These are phyloP conservation scores for Lyophyllum atratum DNA, from an alignment of 768 basidiomycete species.

Conservation along the genomic window DNA sequence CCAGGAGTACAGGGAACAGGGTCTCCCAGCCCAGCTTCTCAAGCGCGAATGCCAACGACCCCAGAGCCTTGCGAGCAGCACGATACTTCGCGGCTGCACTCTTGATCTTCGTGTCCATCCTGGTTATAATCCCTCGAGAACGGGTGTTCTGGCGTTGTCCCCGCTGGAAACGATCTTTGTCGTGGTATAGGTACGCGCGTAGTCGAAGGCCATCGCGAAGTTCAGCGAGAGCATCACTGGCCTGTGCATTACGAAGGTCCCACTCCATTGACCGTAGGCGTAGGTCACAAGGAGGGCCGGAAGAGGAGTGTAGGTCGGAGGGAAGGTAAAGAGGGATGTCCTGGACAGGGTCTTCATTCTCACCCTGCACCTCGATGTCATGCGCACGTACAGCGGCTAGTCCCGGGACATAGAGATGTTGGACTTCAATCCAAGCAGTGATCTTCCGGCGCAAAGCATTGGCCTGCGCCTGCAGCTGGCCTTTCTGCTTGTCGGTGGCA, in stretches of 20 bases:
- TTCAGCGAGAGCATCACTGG: slow-evolving; percentile 10
- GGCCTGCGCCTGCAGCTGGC: not conserved
- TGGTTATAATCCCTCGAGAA: not conserved
- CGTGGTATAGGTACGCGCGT: not conserved
- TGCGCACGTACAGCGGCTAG: not conserved
- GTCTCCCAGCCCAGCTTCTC: slow-evolving; percentile 3
- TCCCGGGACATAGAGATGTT: slow-evolving; percentile 16
- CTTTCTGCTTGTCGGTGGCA: slow-evolving; percentile 6
- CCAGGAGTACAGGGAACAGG: slow-evolving; percentile 4
- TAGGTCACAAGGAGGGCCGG: not conserved
- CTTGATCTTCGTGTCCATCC: slow-evolving; percentile 7
- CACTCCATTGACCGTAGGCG: slow-evolving; percentile 3
- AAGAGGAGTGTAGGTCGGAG: not conserved
- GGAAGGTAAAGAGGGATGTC: slow-evolving; percentile 3
- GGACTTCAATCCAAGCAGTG: slow-evolving; percentile 11
- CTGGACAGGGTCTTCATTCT: not conserved
- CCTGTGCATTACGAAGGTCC: slow-evolving; percentile 11
- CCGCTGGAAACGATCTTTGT: slow-evolving; percentile 13
- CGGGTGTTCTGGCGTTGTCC: slow-evolving; percentile 6
- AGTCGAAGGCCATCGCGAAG: slow-evolving; percentile 13
- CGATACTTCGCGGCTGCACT: slow-evolving; percentile 7
- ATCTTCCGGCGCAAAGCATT: slow-evolving; percentile 13
- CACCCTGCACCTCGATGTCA: not conserved
- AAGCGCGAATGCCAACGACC: not conserved
- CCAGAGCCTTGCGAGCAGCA: slow-evolving; percentile 2